Conservation (phyloP, 345 rosid species). For the Pseudoturritis turrita region DNA sequence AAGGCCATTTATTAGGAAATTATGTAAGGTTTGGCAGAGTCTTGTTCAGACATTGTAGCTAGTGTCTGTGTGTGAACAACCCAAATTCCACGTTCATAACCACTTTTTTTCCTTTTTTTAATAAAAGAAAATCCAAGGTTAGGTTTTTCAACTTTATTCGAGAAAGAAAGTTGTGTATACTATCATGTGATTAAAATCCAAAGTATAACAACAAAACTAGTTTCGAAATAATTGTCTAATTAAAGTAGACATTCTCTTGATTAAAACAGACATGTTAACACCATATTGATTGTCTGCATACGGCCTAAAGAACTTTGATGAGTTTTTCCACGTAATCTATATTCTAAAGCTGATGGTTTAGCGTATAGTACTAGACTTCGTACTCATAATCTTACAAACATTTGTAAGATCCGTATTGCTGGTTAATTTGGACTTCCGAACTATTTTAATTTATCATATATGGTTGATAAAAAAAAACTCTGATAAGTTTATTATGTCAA, state of each 20-base stretch:
- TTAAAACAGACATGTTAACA: background rate
- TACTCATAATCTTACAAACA: too few species aligned
- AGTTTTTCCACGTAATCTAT: background rate
- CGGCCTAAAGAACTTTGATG: background rate
- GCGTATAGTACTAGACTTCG: too few species aligned
- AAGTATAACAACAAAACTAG: background rate
- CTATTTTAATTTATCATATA: too few species aligned
- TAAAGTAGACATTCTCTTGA: background rate
- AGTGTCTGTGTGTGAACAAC: constrained; percentile 1
- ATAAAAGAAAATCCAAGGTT: constrained; percentile 2
- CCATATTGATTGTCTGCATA: background rate
- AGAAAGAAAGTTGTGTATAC: background rate
- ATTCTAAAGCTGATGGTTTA: too few species aligned
- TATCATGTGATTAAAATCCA: background rate
- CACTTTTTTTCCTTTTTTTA: background rate
- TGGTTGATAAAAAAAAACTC: too few species aligned
- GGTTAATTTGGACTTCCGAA: too few species aligned
- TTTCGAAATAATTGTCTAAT: background rate
- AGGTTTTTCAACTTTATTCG: constrained; percentile 13
- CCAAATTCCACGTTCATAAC: constrained; percentile 16
- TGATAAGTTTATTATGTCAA: background rate
- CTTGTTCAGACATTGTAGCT: background rate
- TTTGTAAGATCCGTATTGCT: too few species aligned
- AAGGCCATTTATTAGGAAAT: background rate
- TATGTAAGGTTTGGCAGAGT: constrained; percentile 1